These are phyloP conservation scores for Malbranchea cinnamomea DNA, from an alignment of 2,329 filamentous ascomycete genomes.

Conservation along the genomic window DNA sequence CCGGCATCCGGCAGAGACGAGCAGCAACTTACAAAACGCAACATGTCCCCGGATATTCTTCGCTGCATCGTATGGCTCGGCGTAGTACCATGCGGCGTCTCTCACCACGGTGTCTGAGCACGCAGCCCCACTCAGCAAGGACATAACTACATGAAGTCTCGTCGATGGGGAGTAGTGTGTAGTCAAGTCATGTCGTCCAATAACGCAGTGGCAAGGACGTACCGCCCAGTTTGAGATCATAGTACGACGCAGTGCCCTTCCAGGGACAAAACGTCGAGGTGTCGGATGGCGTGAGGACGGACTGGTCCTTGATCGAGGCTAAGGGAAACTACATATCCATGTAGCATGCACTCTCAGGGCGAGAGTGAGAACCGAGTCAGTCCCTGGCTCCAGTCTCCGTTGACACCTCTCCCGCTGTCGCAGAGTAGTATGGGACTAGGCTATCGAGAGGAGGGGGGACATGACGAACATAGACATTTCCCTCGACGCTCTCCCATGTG, in stretches of 20 bases:
- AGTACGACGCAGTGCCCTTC: conserved; percentile 45
- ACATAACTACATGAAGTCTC: not conserved
- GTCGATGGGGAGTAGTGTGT: no score
- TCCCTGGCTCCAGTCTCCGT: no score
- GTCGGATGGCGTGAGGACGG: conserved; percentile 30
- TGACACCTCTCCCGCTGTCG: not conserved
- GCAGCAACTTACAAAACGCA: conserved; percentile 38
- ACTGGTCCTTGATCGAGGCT: conserved; percentile 29
- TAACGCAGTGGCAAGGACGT: conserved; percentile 5
- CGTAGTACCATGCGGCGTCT: conserved; percentile 47
- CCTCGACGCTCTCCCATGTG: conserved; percentile 41
- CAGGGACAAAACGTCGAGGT: conserved; percentile 39
- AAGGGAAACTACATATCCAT: conserved; percentile 27
- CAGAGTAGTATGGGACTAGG: not conserved
- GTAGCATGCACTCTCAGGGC: not conserved
- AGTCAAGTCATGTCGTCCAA: no score
- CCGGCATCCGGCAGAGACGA: not conserved
- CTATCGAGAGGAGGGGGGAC: not conserved
- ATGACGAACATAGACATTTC: conserved; percentile 38
- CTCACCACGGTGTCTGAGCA: conserved; percentile 29
- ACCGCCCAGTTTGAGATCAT: conserved; percentile 37
- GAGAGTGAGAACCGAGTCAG: not conserved
- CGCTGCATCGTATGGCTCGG: conserved; percentile 34
- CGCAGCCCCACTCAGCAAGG: not conserved
- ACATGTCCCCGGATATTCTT: conserved; percentile 40